Base-by-base conservation (phyloP, 129 eudicot species). In the Artemisia annua region DNA sequence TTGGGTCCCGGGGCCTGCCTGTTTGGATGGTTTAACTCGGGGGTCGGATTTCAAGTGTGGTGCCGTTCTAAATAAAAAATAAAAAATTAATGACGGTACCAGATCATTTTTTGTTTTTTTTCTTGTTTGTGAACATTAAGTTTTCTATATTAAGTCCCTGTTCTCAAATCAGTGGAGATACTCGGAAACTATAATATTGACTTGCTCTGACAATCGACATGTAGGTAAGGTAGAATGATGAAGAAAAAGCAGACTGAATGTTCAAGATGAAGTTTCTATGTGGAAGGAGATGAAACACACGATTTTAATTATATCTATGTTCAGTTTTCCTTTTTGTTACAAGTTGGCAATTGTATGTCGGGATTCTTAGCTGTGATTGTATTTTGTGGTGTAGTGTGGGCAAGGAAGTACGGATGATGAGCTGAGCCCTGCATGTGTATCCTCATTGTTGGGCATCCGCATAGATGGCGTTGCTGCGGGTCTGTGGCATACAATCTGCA, bases 401-500 rank as follows among this genome's bases (percentile, higher is more conserved):
- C 96, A 87, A 81, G 98, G 98, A 77, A 86, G 92, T 63, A 90
- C 97, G 3, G 98, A 94, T 39, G 98, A 94, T 79, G 97, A 90
- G 79, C 80, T 94, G 63, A 90, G 91, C 81, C 98, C 98, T 62
- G 81, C 84, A 26, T 94, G 97, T 71, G 97, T 94, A 66, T 78
- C 98, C 52, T 82, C 98, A n/a, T 84, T 94, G 71, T 82, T 87
- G 78, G 98, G 98, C 51, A 84, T 90, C 66, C 81, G 63, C 35
- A 81, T 94, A 78, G 89, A 83, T 11, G 79, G 87, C 4, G 87
- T 94, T 26, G 92, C 98, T 20, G 96, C 98, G 8, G 98, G 98
- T 55, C 90, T 94, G 18, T 94, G 98, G 98, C 98, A 94, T 63
- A 94, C 96, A 35, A 79, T 86, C 74, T 90, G 98, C 83, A 78